These are phyloP conservation scores for Graphiopsis chlorocephala DNA, from an alignment of 2,329 filamentous ascomycete genomes.

Conservation along the genomic window DNA sequence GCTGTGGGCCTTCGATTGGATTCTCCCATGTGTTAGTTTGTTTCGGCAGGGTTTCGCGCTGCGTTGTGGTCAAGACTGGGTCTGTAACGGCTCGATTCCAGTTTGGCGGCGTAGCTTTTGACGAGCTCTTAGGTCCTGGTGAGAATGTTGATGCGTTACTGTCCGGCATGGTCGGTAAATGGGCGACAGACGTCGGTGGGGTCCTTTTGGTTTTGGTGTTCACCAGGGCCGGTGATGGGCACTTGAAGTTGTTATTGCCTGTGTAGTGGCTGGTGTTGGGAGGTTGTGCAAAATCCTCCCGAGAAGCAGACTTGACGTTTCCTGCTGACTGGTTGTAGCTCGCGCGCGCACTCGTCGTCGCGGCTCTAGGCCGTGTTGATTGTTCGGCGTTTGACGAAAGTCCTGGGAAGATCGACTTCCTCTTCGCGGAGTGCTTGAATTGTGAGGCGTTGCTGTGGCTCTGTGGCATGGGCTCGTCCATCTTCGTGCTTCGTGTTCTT, in stretches of 20 bases:
- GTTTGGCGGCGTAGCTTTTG: conserved; percentile 13
- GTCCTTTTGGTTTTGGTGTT: conserved; percentile 3
- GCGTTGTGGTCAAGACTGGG: conserved; percentile 18
- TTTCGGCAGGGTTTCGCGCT: not conserved
- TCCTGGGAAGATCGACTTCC: conserved; percentile 13
- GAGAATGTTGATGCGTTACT: not conserved
- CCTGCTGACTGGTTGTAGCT: not conserved
- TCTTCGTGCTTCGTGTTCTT: conserved; percentile 1
- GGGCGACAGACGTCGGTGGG: not conserved
- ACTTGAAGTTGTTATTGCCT: conserved; percentile 28
- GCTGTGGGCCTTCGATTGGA: not conserved
- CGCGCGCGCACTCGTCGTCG: not conserved
- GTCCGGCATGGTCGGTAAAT: not conserved
- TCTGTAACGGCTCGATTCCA: conserved; percentile 27
- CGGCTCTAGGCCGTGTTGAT: not conserved
- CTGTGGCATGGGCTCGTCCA: not conserved
- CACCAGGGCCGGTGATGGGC: conserved; percentile 20
- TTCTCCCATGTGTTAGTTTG: conserved; percentile 12
- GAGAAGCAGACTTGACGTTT: not conserved
- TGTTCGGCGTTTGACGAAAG: not conserved
- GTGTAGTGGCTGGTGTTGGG: conserved; percentile 24
- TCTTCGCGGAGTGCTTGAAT: not conserved
- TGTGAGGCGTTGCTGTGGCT: not conserved
- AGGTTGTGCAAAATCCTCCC: not conserved
- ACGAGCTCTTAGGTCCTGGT: not conserved